phyloP scores from a whole-genome alignment of 169 alveolate genomes.

The Cryptosporidium meleagridis region DNA sequence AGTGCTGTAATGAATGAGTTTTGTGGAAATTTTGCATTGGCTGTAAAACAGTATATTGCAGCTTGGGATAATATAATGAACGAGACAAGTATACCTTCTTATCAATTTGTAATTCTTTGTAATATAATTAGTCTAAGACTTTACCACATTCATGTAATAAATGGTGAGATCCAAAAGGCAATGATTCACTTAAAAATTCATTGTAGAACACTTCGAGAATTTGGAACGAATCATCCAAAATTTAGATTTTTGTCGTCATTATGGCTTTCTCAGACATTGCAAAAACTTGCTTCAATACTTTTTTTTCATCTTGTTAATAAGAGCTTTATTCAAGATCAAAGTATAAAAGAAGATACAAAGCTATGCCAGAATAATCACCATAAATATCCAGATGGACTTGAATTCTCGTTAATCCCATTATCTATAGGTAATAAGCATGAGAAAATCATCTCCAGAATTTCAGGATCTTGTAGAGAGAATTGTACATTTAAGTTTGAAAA shows the following conservation, averaged over 20 bases:
- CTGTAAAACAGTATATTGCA: conserved; percentile 48
- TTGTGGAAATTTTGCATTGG: conserved; percentile 53
- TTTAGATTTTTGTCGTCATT: conserved; percentile 35
- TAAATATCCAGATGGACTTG: conserved; percentile 38
- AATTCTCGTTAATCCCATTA: conserved; percentile 42
- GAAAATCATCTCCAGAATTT: neutral
- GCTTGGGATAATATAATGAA: conserved; percentile 67
- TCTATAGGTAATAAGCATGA: neutral
- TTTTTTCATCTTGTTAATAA: conserved; percentile 39
- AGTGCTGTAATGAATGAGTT: conserved; percentile 74
- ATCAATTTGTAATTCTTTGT: conserved; percentile 46
- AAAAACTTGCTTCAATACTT: conserved; percentile 41
- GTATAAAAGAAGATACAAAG: neutral
- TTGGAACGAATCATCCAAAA: conserved; percentile 26
- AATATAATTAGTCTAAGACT: conserved; percentile 48
- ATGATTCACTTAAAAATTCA: conserved; percentile 59
- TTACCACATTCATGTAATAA: conserved; percentile 46
- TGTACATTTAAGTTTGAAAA: neutral
- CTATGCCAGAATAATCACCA: neutral
- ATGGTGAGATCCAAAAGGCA: conserved; percentile 51
- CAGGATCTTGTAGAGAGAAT: neutral
- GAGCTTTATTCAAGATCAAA: neutral
- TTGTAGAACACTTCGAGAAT: conserved; percentile 26
- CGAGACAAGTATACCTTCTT: conserved; percentile 38
- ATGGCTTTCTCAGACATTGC: conserved; percentile 54